These are phyloP conservation scores for Trifolium pratense DNA, from an alignment of 306 rosid genomes.

Conservation along the genomic window DNA sequence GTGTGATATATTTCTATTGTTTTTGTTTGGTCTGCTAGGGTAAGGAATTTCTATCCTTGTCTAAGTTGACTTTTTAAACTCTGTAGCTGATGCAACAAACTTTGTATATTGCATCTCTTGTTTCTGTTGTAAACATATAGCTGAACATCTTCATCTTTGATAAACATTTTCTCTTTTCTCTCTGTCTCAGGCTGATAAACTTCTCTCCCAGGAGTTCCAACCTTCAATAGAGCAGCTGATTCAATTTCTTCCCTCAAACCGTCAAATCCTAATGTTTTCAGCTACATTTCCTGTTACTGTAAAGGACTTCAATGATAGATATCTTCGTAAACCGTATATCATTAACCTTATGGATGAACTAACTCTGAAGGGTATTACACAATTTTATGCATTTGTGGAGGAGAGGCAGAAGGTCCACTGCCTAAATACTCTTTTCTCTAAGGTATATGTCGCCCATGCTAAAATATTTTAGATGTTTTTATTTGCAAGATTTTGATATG, in stretches of 20 bases:
- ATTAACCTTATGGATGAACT: slow-evolving; percentile 99
- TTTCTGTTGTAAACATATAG: slow-evolving; percentile 28
- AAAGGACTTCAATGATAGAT: slow-evolving; percentile 94
- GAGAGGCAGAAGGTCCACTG: slow-evolving; percentile 99
- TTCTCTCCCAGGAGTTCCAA: slow-evolving; percentile 96
- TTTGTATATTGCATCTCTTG: slow-evolving; percentile 24
- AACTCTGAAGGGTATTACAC: slow-evolving; percentile 96
- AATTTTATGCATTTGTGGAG: slow-evolving; percentile 94
- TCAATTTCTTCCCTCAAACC: slow-evolving; percentile 73
- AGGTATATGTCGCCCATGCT: slow-evolving; percentile 57
- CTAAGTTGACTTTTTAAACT: slow-evolving; percentile 8
- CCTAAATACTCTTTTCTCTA: slow-evolving; percentile 97
- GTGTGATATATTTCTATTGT: slow-evolving; percentile 1
- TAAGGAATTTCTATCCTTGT: background rate
- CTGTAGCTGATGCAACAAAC: slow-evolving; percentile 23
- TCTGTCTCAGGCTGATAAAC: slow-evolving; percentile 84
- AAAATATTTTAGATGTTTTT: slow-evolving; percentile 2
- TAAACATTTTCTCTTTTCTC: background rate
- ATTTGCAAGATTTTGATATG: slow-evolving; percentile 20
- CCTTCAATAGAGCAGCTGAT: slow-evolving; percentile 92
- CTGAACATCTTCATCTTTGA: background rate
- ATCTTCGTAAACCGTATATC: slow-evolving; percentile 76
- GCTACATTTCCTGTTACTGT: slow-evolving; percentile 99
- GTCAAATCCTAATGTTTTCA: slow-evolving; percentile 94
- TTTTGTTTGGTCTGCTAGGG: slow-evolving; percentile 14